These are phyloP conservation scores for Cerrena zonata DNA, from an alignment of 1,284 basidiomycete genomes.

Conservation along the genomic window DNA sequence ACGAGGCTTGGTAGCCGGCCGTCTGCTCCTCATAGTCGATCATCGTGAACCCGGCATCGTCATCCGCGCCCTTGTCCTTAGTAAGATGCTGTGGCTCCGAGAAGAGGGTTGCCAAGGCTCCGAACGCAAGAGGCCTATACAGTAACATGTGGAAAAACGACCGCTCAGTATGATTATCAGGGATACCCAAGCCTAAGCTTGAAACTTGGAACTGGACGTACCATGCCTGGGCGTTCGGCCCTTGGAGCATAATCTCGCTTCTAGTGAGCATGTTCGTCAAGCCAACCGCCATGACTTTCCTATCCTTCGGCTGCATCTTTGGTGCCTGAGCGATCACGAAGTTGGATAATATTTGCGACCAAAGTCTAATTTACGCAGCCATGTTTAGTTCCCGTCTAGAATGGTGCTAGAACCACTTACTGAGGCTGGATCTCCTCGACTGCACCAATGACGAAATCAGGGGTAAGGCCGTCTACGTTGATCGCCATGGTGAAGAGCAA, in stretches of 20 bases:
- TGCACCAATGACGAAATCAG: constrained; percentile 72
- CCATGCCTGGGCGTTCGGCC: constrained; percentile 66
- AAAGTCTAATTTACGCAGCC: constrained; percentile 56
- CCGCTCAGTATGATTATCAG: background rate
- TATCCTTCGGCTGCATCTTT: constrained; percentile 75
- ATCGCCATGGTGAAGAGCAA: constrained; percentile 73
- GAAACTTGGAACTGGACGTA: constrained; percentile 29
- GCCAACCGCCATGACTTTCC: constrained; percentile 83
- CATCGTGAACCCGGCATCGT: constrained; percentile 61
- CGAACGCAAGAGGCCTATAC: constrained; percentile 62
- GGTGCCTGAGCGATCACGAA: constrained; percentile 80
- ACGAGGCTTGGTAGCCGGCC: constrained; percentile 88
- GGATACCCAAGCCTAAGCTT: background rate
- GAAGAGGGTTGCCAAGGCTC: constrained; percentile 75
- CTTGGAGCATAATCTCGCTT: constrained; percentile 61
- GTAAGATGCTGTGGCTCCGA: constrained; percentile 66
- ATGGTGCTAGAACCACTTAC: constrained; percentile 49
- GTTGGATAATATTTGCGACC: constrained; percentile 75
- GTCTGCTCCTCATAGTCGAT: constrained; percentile 88
- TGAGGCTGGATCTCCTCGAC: constrained; percentile 84
- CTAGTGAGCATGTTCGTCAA: constrained; percentile 75
- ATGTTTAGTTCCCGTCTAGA: too few species aligned
- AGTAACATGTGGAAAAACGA: constrained; percentile 9
- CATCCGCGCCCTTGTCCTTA: constrained; percentile 45
- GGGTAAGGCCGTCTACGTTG: constrained; percentile 63